Evolutionary conservation across 2,329 filamentous ascomycete genomes (phyloP), one percentile per base, ranked within the genome.

Genomic region (Exophiala xenobiotica): DNA sequence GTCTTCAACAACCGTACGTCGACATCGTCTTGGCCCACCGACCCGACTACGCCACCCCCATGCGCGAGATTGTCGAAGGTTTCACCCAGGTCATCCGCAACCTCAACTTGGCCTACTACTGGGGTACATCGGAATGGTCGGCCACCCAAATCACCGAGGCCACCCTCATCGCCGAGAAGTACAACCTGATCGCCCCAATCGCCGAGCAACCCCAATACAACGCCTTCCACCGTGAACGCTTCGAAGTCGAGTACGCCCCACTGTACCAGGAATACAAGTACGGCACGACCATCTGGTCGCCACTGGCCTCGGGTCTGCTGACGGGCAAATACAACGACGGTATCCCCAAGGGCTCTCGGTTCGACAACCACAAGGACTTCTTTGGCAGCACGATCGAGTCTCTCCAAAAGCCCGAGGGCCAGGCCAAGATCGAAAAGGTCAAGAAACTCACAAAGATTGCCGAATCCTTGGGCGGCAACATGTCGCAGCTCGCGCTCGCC

Each of bases 21-120:
- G 85, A 88, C 63, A 71, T 87, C 37, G 75, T 88, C 60, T 86
- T 85, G 63, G 83, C 84, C 12, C 85, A 88, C 69, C 78, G 85
- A 16, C 81, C 43, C 12, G 59, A 61, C 83, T 76, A 81, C 6
- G 72, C 80, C 40, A 87, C 83, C 0, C 85, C 84, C 2, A 87
- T 87, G 70, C 82, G 86, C 66, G 85, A 88, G 71, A 82, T 78
- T 2, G 83, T 88, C 29, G 80, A 83, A 46, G 82, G 79, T 46
- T 87, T 88, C 73, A 87, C 87, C 72, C 76, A 86, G 67, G 69
- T 88, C 46, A 86, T 88, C 65, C 74, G 82, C 66, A 76, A 75
- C 0, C 85, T 85, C 58, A 83, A 86, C 70, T 44, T 56, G 7
- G 80, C 82, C 2, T 80, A 88, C 57, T 86, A 87, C 73, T 86